These are phyloP conservation scores for Cyathus striatus DNA, from an alignment of 768 basidiomycete species.

Conservation along the genomic window DNA sequence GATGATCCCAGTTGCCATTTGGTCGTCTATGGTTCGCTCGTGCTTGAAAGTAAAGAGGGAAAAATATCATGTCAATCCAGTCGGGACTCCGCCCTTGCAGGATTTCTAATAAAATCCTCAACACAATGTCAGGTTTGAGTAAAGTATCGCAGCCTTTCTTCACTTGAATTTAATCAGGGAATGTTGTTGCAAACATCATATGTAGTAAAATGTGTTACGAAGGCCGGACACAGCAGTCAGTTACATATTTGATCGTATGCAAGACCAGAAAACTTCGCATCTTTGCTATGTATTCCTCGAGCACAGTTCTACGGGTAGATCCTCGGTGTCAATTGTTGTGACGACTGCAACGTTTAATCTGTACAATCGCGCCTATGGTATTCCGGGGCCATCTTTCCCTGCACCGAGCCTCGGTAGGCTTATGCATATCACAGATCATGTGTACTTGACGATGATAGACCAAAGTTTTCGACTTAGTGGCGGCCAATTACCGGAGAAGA, in stretches of 20 bases:
- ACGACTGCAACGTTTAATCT: constrained; percentile 84
- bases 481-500: constrained; percentile 76
- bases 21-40: no score
- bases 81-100: no score
- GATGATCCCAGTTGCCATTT: no score
- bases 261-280: constrained; percentile 96
- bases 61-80: no score
- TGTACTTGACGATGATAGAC: constrained; percentile 7
- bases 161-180: constrained; percentile 90
- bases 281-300: no score
- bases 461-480: constrained; percentile 56
- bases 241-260: constrained; percentile 72
- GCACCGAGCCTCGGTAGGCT: constrained; percentile 82
- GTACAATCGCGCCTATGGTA: constrained; percentile 82
- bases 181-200: constrained; percentile 96
- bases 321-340: constrained; percentile 81
- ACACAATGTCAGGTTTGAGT: constrained; percentile 88
- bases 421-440: constrained; percentile 42
- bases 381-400: constrained; percentile 93
- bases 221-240: constrained; percentile 91
- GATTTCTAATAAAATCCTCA: no score
- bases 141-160: constrained; percentile 95
- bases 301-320: constrained; percentile 90
- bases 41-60: no score
- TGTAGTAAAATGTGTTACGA: constrained; percentile 95